A percentile compares a stretch with the other conserved stretches of the same genome.
Evolutionary conservation across 2,329 filamentous ascomycete genomes (phyloP).

Genomic region (Colletotrichum chrysophilum): DNA sequence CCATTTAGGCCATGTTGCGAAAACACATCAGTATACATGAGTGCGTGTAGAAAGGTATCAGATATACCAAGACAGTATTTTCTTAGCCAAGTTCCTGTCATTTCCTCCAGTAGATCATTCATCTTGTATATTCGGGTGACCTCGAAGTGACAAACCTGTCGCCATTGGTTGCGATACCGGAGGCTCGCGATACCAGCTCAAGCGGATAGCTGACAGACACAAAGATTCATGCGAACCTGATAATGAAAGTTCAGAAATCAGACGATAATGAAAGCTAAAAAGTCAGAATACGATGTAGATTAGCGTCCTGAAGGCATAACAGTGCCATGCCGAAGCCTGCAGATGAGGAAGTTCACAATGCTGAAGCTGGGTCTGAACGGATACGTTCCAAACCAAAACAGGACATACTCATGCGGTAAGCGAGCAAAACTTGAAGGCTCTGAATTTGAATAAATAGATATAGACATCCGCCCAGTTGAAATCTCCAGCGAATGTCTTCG

Average conservation of each 20-base stretch:
- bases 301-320: fast-evolving
- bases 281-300: not conserved
- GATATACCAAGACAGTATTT: not conserved
- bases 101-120: not conserved
- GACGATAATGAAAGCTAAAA: too few species aligned
- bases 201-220: not conserved
- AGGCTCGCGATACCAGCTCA: not conserved
- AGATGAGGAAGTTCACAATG: fast-evolving
- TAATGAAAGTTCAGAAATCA: too few species aligned
- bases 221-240: not conserved
- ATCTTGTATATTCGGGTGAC: not conserved
- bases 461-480: not conserved
- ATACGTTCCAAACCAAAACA: not conserved
- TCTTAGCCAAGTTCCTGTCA: not conserved
- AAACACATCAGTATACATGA: not conserved
- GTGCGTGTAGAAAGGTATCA: not conserved
- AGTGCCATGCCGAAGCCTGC: not conserved
- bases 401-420: not conserved
- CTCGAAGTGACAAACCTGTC: not conserved
- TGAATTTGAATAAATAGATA: not conserved
- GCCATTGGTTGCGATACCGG: not conserved
- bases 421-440: not conserved
- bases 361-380: not conserved
- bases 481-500: not conserved
- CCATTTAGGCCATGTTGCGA: not conserved